Evolutionary conservation across 768 basidiomycete genomes (phyloP).

Genomic region (Lentinula sp.): DNA sequence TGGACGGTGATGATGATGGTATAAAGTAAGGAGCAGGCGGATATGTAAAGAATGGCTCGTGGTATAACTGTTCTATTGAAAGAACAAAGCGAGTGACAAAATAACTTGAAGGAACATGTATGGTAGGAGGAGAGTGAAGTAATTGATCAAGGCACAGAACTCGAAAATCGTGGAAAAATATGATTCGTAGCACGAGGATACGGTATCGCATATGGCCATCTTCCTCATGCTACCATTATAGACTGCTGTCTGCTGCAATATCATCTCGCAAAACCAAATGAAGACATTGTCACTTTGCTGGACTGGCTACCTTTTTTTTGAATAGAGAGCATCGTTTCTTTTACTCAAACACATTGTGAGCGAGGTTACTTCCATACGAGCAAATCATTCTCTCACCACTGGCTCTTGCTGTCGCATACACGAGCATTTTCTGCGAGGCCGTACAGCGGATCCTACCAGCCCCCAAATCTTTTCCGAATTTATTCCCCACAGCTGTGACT

Average conservation of each 20-base stretch:
- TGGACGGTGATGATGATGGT: background rate
- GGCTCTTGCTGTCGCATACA: background rate
- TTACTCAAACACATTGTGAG: background rate
- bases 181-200: slow-evolving; percentile 1
- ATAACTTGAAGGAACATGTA: slow-evolving; percentile 1
- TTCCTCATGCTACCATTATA: background rate
- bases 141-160: background rate
- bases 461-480: slow-evolving; percentile 1
- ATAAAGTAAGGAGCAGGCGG: background rate
- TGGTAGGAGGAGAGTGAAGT: background rate
- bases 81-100: slow-evolving; percentile 5
- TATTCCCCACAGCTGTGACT: background rate
- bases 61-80: background rate
- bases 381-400: background rate
- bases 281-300: background rate
- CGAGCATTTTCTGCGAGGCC: background rate
- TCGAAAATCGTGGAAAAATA: background rate
- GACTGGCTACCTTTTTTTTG: background rate
- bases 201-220: background rate
- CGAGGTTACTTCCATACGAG: background rate
- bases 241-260: background rate
- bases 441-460: background rate
- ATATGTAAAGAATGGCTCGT: background rate
- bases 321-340: background rate
- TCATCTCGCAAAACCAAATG: background rate